Base-by-base conservation (phyloP, 2,329 filamentous ascomycete species). In the Pseudogymnoascus sp. region DNA sequence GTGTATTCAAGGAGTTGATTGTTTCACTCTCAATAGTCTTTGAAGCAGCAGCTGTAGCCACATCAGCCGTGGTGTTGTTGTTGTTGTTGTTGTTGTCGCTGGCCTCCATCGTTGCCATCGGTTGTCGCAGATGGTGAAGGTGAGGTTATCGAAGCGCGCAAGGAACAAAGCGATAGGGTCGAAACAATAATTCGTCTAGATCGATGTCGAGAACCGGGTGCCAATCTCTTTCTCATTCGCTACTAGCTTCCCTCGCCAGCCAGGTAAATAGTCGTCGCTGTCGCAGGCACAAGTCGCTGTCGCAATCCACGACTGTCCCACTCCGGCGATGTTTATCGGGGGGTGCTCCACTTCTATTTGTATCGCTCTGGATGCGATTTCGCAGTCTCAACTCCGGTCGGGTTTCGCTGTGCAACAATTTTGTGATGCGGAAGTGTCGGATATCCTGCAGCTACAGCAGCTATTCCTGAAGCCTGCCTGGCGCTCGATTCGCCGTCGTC, bases 241-340 rank as follows among this genome's bases (percentile, higher is more conserved):
- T 21, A 57, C 26, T 34, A 14, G 29, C 29, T 57, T 8, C 51
- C 18, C 29, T 57, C 29, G 51, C 51, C 16, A 57, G 51, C 51
- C 29, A 57, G 51, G 51, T 34, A 18, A 57, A 57, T 57, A 16
- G 11, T 57, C 29, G 51, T 57, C 29, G 51, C 51, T 51, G 45
- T 51, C 45, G 45, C 45, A 51, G 21, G 45, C 45, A 51, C 45
- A 10, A 51, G 21, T 51, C 45, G 21, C 2, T 23, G 45, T 51
- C 51, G 51, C 51, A 57, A 57, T 34, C 51, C 51, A 57, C 51
- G 16, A 5, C 6, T 12, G 51, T 57, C 51, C 51, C 51, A 57
- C 51, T 57, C 51, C 29, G 51, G 51, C 51, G 51, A 18, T 57
- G 51, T 57, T 57, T 57, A 57, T 57, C 29, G 51, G 51, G 51